phyloP scores from a whole-genome alignment of 129 eudicot species.

The Helianthus tuberosus region DNA sequence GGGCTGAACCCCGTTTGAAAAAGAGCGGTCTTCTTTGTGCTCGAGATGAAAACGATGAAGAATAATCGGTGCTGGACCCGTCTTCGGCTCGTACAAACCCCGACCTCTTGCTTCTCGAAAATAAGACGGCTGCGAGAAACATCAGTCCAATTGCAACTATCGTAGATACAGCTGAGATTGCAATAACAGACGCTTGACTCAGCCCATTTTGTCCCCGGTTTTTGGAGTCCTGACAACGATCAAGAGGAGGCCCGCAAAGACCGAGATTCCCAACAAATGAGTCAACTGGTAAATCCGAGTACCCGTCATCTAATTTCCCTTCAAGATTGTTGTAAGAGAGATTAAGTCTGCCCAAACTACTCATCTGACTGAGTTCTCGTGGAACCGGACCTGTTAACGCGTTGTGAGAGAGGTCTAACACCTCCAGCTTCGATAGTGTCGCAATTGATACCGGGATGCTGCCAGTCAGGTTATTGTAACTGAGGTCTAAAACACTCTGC shows the following conservation, averaged over 20 bases:
- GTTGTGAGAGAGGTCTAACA: slow-evolving; percentile 80
- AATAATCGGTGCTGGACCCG: slow-evolving; percentile 41
- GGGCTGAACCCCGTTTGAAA: slow-evolving; percentile 50
- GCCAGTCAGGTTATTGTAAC: slow-evolving; percentile 79
- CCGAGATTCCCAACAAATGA: slow-evolving; percentile 67
- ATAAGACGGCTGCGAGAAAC: slow-evolving; percentile 58
- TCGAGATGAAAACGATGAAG: slow-evolving; percentile 66
- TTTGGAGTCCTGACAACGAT: slow-evolving; percentile 39
- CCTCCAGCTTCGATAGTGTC: slow-evolving; percentile 73
- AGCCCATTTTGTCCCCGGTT: slow-evolving; percentile 33
- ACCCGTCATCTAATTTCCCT: slow-evolving; percentile 64
- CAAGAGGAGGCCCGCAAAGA: slow-evolving; percentile 85
- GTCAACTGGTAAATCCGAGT: slow-evolving; percentile 70
- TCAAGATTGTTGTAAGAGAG: slow-evolving; percentile 79
- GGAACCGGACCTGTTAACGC: slow-evolving; percentile 73
- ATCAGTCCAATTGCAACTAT: slow-evolving; percentile 52
- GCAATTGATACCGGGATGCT: slow-evolving; percentile 68
- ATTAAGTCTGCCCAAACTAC: slow-evolving; percentile 75
- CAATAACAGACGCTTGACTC: slow-evolving; percentile 54
- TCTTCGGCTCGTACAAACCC: slow-evolving; percentile 49
- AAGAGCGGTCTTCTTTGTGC: slow-evolving; percentile 63
- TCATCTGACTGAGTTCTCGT: slow-evolving; percentile 65
- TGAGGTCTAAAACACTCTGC: slow-evolving; percentile 78
- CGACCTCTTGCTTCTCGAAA: slow-evolving; percentile 54
- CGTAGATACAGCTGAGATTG: slow-evolving; percentile 61